Conservation (phyloP, 139 green algal species). For the Closterium sp. region DNA sequence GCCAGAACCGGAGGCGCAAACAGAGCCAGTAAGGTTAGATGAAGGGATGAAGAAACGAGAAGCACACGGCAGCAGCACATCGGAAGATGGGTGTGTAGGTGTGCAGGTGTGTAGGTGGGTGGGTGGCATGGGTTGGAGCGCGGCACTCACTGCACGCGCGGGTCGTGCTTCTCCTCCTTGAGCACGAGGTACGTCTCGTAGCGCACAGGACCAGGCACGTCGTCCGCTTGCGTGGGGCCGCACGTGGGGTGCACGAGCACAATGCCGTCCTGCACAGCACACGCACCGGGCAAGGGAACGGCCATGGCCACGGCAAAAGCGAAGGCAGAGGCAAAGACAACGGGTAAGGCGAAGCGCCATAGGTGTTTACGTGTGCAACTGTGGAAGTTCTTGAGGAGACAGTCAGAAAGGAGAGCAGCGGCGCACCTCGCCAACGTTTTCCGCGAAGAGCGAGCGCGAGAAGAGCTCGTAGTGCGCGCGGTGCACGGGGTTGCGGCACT, state of each 20-base stretch:
- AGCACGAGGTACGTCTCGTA: slow-evolving; percentile 84
- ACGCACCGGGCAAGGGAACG: background rate
- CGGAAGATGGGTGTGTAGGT: too few species aligned
- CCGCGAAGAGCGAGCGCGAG: slow-evolving; percentile 73
- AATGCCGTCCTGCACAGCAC: slow-evolving; percentile 36
- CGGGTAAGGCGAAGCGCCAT: too few species aligned
- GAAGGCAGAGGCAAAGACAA: too few species aligned
- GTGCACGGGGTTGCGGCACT: slow-evolving; percentile 85
- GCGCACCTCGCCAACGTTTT: slow-evolving; percentile 63
- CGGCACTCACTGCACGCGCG: slow-evolving; percentile 54
- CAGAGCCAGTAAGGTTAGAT: too few species aligned
- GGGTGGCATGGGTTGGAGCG: too few species aligned
- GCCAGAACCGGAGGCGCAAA: too few species aligned
- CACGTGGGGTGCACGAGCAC: slow-evolving; percentile 84
- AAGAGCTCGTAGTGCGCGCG: slow-evolving; percentile 88
- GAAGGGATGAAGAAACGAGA: background rate
- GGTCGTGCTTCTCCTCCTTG: slow-evolving; percentile 74
- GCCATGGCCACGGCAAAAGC: too few species aligned
- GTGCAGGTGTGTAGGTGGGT: too few species aligned
- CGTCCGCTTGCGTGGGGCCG: slow-evolving; percentile 89
- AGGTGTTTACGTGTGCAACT: too few species aligned
- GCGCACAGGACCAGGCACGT: slow-evolving; percentile 91
- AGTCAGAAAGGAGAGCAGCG: too few species aligned
- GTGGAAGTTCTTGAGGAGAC: too few species aligned
- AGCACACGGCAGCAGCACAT: too few species aligned